Evolutionary conservation across 768 basidiomycete species (phyloP).

Genomic region (Clitopilus hobsonii): DNA sequence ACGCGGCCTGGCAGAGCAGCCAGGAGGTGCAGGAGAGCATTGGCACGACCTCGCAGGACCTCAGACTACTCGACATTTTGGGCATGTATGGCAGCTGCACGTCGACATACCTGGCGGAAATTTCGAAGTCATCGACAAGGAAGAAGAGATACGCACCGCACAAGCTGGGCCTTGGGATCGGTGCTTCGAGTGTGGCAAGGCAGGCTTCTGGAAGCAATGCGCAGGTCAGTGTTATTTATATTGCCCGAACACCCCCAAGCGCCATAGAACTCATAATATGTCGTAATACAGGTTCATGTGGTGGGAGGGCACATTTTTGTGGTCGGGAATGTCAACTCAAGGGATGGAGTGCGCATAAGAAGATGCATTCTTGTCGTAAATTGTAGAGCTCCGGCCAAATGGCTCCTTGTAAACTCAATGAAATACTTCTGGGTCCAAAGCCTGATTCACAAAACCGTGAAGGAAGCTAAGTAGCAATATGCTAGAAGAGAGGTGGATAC

Average conservation of each 20-base stretch:
- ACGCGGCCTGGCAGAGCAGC: background rate
- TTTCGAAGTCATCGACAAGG: background rate
- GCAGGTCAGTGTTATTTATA: background rate
- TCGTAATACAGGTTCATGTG: background rate
- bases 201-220: background rate
- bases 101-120: background rate
- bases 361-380: background rate
- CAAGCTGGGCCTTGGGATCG: background rate
- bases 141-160: background rate
- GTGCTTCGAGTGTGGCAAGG: background rate
- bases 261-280: background rate
- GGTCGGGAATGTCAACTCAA: background rate
- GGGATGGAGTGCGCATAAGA: background rate
- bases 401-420: no score
- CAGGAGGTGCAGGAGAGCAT: background rate
- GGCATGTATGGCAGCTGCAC: background rate
- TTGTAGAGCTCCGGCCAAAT: no score
- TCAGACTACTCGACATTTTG: background rate
- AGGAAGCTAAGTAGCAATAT: no score
- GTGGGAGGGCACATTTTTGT: background rate
- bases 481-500: no score
- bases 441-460: no score
- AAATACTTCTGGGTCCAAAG: no score
- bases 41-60: background rate
- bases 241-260: background rate